Evolutionary conservation across 108 stramenopile genomes (phyloP).

Genomic region (Cylindrotheca fusiformis): DNA sequence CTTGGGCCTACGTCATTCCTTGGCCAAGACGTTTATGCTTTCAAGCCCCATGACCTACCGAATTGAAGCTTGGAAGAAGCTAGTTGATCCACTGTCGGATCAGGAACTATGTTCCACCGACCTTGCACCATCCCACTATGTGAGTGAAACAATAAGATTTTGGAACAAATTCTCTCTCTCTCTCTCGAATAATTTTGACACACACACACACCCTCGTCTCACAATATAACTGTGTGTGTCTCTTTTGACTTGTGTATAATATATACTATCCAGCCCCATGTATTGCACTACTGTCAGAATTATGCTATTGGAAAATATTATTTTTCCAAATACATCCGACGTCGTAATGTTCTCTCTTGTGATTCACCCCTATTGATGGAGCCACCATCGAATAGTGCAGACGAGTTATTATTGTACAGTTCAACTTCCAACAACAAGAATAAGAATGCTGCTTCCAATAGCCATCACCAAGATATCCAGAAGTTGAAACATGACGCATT

Average conservation of each 20-base stretch:
- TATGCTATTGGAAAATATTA: constrained; percentile 60
- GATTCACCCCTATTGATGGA: constrained; percentile 55
- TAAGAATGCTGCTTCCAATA: constrained; percentile 21
- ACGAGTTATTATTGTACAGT: no score
- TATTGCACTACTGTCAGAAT: constrained; percentile 69
- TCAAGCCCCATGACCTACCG: constrained; percentile 26
- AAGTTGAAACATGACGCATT: constrained; percentile 37
- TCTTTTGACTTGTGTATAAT: no score
- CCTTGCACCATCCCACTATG: constrained; percentile 14
- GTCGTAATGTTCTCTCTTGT: constrained; percentile 68
- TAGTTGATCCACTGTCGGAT: constrained; percentile 21
- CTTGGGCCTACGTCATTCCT: constrained; percentile 37
- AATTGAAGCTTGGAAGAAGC: constrained; percentile 50
- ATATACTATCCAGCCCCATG: background rate
- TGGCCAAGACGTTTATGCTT: constrained; percentile 62
- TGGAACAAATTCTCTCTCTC: no score
- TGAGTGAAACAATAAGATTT: no score
- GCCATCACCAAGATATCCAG: constrained; percentile 17
- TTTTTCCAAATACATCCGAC: constrained; percentile 53
- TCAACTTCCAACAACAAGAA: no score
- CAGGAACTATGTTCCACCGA: constrained; percentile 4
- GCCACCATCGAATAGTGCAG: constrained; percentile 49
- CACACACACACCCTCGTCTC: background rate
- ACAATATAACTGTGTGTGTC: no score
- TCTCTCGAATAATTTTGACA: no score